A percentile compares a stretch with the other conserved stretches of the same genome.
These are phyloP conservation scores for Blastocystis sp. DNA, from an alignment of 352 stramenopile genomes.

Conservation along the genomic window DNA sequence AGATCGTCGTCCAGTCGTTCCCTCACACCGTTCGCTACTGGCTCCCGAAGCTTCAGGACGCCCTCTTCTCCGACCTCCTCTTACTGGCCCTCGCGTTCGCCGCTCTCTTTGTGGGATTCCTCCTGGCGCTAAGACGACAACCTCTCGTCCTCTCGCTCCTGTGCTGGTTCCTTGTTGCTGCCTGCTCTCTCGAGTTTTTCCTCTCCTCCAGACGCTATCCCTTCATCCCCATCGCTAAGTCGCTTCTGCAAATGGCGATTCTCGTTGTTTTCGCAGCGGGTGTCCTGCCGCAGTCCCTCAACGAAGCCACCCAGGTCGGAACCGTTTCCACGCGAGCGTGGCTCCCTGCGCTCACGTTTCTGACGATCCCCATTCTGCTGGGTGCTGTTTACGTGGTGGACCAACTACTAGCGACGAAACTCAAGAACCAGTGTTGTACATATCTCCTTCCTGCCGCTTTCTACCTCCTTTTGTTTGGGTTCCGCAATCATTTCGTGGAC, in stretches of 20 bases:
- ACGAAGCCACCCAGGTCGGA: neutral
- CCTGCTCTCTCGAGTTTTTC: neutral
- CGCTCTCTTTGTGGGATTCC: neutral
- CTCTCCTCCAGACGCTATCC: neutral
- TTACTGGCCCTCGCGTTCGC: neutral
- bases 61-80: neutral
- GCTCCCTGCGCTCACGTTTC: neutral
- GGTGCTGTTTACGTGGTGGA: neutral
- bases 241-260: too few species aligned
- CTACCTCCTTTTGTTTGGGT: too few species aligned
- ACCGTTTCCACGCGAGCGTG: neutral
- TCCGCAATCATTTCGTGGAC: too few species aligned
- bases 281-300: neutral
- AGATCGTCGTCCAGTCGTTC: neutral
- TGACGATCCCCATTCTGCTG: neutral
- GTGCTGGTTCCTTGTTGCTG: neutral
- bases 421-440: neutral
- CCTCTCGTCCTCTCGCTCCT: neutral
- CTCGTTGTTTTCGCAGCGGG: neutral
- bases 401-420: neutral
- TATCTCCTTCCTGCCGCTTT: neutral
- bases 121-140: neutral
- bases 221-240: neutral
- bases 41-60: neutral
- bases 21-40: neutral